Base-by-base conservation (phyloP, 352 stramenopile genomes). In the Albugo laibachii region DNA sequence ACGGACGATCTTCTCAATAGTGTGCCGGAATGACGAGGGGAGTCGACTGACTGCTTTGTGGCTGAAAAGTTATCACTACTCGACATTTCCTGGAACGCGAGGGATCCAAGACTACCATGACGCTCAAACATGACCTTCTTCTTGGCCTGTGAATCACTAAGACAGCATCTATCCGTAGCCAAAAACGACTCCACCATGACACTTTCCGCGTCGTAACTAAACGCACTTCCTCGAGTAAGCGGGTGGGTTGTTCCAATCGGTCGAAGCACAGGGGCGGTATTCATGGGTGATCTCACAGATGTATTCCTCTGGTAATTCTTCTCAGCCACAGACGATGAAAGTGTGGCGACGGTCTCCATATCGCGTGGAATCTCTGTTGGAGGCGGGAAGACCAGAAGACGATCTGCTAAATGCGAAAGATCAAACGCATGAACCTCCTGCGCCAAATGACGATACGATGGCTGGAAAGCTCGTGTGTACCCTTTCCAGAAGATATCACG, bases 111-210 rank as follows among this genome's bases (percentile, higher is more conserved):
- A 61, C 78, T 92, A 5, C 64, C 78, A 50, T 92, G 78, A 20
- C 78, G 75, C 5, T 87, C 72, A 41, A 92, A 92, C 21, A 77
- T 57, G 5, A 64, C 53, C 14, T 63, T 65, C 6, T 65, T 62
- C n/a, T 62, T 70, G 46, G 66, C 67, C 1, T 56, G 48, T 20
- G 50, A 37, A 13, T 65, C 59, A 27, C 53, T 60, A 13, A 54
- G 57, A 52, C 77, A 83, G 5, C 75, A 62, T 24, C 38, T 19
- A 43, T 43, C 38, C 6, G 70, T 82, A 0, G 76, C 70, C 63
- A 92, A 83, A 61, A 84, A 92, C 24, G 75, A 84, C 56, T 89
- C 74, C 20, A 87, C 79, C 79, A 92, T 89, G 36, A 92, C 72
- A 61, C 71, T 83, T 51, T 92, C 79, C 16, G 79, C 76, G 34